These are phyloP conservation scores for Scleroderma citrinum DNA, from an alignment of 768 basidiomycete species.

Conservation along the genomic window DNA sequence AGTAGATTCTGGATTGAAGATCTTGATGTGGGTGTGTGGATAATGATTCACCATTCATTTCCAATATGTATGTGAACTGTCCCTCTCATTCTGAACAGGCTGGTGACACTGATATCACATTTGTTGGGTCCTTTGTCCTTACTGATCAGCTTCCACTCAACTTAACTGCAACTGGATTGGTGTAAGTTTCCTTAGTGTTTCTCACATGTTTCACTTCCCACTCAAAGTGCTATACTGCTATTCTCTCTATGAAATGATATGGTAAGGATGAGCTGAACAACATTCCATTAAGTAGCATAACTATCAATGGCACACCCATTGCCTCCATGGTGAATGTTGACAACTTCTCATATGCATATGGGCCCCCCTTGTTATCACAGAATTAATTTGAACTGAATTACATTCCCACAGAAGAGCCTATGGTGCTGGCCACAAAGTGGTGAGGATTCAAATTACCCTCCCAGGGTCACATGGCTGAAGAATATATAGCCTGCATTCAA, in stretches of 20 bases:
- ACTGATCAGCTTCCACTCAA: constrained; percentile 3
- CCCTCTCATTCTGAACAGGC: constrained; percentile 9
- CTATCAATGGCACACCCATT: constrained; percentile 44
- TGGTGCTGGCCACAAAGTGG: constrained; percentile 58
- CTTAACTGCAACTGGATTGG: constrained; percentile 20
- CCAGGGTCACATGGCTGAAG: background rate
- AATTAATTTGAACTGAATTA: background rate
- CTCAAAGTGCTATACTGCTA: constrained; percentile 28
- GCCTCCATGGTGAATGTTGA: constrained; percentile 60
- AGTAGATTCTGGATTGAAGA: constrained; percentile 32
- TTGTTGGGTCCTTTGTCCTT: background rate
- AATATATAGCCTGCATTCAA: constrained; percentile 51
- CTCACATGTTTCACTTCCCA: background rate
- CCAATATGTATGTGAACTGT: background rate
- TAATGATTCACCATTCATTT: background rate
- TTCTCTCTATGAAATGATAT: constrained; percentile 43
- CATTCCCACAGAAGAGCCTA: constrained; percentile 41
- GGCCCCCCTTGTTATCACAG: constrained; percentile 6
- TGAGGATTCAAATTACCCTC: constrained; percentile 25
- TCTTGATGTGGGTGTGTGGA: constrained; percentile 34
- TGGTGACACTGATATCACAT: constrained; percentile 26
- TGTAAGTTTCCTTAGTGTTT: constrained; percentile 23
- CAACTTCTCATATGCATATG: constrained; percentile 64
- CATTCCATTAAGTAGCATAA: constrained; percentile 48
- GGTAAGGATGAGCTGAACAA: constrained; percentile 34